phyloP scores from a whole-genome alignment of 2,329 filamentous ascomycete genomes.

The Aspergillus versicolor region DNA sequence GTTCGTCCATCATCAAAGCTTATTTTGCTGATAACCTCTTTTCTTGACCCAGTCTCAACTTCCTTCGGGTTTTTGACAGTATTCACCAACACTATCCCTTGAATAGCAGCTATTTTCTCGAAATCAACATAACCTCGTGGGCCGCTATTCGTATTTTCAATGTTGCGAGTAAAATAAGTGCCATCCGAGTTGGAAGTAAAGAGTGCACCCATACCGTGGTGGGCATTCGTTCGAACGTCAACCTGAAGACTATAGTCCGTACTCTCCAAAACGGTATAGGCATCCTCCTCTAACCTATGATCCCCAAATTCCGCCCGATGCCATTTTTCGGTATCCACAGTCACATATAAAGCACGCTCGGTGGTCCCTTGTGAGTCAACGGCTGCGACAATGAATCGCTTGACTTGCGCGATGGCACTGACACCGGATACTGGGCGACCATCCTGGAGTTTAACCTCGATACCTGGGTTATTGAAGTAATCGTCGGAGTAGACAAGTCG shows the following conservation, averaged over 20 bases:
- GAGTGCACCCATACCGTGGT: slow-evolving; percentile 76
- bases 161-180: slow-evolving; percentile 89
- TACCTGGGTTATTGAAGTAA: slow-evolving; percentile 65
- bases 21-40: slow-evolving; percentile 71
- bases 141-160: slow-evolving; percentile 89
- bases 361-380: slow-evolving; percentile 75
- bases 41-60: slow-evolving; percentile 59
- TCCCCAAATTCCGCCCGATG: slow-evolving; percentile 87
- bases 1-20: slow-evolving; percentile 94
- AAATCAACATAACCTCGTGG: slow-evolving; percentile 79
- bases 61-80: slow-evolving; percentile 82
- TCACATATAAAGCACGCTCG: slow-evolving; percentile 90
- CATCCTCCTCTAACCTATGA: slow-evolving; percentile 78
- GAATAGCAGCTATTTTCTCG: slow-evolving; percentile 86
- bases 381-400: slow-evolving; percentile 82
- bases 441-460: slow-evolving; percentile 74
- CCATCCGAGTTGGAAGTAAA: slow-evolving; percentile 98
- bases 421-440: slow-evolving; percentile 75
- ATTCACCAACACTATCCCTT: slow-evolving; percentile 90
- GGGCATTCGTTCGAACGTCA: slow-evolving; percentile 72
- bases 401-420: slow-evolving; percentile 77
- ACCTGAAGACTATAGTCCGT: slow-evolving; percentile 98
- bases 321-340: slow-evolving; percentile 80
- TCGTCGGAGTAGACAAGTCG: slow-evolving; percentile 78
- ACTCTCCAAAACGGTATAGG: slow-evolving; percentile 91